These are phyloP conservation scores for Cetradonia linearis DNA, from an alignment of 495 filamentous ascomycete genomes.

Conservation along the genomic window DNA sequence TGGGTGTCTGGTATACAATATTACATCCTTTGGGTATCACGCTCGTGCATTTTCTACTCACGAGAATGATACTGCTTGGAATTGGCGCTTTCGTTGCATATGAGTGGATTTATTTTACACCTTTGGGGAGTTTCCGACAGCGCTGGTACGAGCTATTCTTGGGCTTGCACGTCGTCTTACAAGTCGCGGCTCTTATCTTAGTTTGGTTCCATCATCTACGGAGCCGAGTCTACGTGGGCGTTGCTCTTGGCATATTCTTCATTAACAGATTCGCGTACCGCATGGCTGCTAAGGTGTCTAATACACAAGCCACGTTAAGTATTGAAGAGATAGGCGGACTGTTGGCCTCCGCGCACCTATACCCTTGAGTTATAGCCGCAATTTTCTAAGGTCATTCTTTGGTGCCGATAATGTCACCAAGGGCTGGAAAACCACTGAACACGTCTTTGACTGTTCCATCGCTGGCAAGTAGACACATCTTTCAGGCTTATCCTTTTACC, in stretches of 20 bases:
- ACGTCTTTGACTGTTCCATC: slow-evolving; percentile 50
- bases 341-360: slow-evolving; percentile 33
- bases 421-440: slow-evolving; percentile 48
- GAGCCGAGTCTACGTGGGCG: slow-evolving; percentile 32
- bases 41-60: slow-evolving; percentile 28
- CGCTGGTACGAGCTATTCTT: slow-evolving; percentile 51
- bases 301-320: slow-evolving; percentile 35
- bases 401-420: slow-evolving; percentile 28
- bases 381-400: not conserved
- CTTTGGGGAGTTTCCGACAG: slow-evolving; percentile 39
- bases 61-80: slow-evolving; percentile 35
- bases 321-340: slow-evolving; percentile 42
- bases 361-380: slow-evolving; percentile 7
- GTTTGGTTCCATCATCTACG: slow-evolving; percentile 44
- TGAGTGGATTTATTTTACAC: slow-evolving; percentile 42
- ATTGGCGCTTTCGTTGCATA: slow-evolving; percentile 41
- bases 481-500: slow-evolving; percentile 52
- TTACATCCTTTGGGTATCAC: slow-evolving; percentile 31
- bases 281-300: slow-evolving; percentile 35
- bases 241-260: slow-evolving; percentile 43
- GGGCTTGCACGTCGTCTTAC: slow-evolving; percentile 44
- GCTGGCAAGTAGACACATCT: slow-evolving; percentile 34
- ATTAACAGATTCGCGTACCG: slow-evolving; percentile 49
- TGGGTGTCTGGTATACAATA: slow-evolving; percentile 37
- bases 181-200: slow-evolving; percentile 40